These are phyloP conservation scores for Pseudomassariella vexata DNA, from an alignment of 2,329 filamentous ascomycete genomes.

Conservation along the genomic window DNA sequence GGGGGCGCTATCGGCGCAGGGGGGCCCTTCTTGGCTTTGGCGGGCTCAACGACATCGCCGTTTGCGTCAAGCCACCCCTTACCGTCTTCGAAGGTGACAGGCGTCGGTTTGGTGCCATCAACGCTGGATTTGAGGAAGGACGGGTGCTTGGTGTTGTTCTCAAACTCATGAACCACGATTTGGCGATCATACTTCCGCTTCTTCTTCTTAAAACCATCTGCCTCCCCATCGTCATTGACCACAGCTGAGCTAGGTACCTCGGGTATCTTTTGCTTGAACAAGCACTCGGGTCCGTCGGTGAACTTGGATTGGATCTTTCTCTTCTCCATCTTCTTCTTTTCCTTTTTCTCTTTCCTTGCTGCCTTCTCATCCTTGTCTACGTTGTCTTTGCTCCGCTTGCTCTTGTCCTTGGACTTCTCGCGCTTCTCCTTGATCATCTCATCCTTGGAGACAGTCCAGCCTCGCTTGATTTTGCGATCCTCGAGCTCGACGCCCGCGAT, in stretches of 20 bases:
- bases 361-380: too few species aligned
- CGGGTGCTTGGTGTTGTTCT: conserved; percentile 75
- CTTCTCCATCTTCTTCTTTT: conserved; percentile 52
- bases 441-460: conserved; percentile 70
- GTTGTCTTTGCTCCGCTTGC: conserved; percentile 40
- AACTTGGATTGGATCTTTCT: conserved; percentile 67
- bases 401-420: conserved; percentile 34
- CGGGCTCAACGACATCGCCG: conserved; percentile 67
- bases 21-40: conserved; percentile 31
- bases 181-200: conserved; percentile 54
- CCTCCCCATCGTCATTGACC: conserved; percentile 31
- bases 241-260: conserved; percentile 37
- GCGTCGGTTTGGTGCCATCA: conserved; percentile 33
- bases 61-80: conserved; percentile 82
- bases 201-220: conserved; percentile 47
- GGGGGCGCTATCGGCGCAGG: conserved; percentile 17
- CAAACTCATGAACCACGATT: conserved; percentile 80
- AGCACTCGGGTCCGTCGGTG: conserved; percentile 71
- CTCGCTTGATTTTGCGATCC: conserved; percentile 77
- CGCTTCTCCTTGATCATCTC: conserved; percentile 42
- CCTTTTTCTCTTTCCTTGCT: conserved; percentile 43
- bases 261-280: conserved; percentile 76
- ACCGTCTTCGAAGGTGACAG: conserved; percentile 70
- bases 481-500: conserved; percentile 65
- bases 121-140: conserved; percentile 65